These are phyloP conservation scores for Starmerella stigmatis DNA, from an alignment of 805 yeast species.

Conservation along the genomic window DNA sequence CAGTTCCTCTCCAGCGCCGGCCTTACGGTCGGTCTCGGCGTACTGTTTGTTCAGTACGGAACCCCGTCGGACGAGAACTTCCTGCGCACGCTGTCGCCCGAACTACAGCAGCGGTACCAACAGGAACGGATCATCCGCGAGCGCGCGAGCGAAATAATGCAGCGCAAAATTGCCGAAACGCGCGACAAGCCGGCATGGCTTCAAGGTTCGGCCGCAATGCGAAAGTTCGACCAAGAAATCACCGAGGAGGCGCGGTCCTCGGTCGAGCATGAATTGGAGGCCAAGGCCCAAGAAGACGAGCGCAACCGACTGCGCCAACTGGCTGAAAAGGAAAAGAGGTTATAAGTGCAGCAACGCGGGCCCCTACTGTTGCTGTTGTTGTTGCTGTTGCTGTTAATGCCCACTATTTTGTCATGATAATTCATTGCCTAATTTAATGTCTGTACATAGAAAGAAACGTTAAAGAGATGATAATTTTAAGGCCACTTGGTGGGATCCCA, in stretches of 20 bases:
- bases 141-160: conserved; percentile 23
- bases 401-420: no score
- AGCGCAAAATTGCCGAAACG: conserved; percentile 17
- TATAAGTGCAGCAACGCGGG: no score
- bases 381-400: no score
- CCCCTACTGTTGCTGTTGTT: no score
- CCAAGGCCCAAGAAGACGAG: conserved; percentile 7
- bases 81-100: conserved; percentile 67
- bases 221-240: conserved; percentile 23
- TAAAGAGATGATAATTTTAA: not conserved
- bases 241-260: conserved; percentile 24
- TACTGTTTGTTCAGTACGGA: conserved; percentile 55
- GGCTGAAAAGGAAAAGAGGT: conserved; percentile 10
- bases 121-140: conserved; percentile 34
- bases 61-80: conserved; percentile 81
- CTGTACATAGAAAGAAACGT: not conserved
- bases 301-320: conserved; percentile 9
- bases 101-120: conserved; percentile 65
- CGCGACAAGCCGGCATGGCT: conserved; percentile 29
- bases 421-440: no score
- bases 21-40: conserved; percentile 57
- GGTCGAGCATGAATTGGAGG: conserved; percentile 18
- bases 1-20: conserved; percentile 41
- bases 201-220: conserved; percentile 26
- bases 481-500: conserved; percentile 33